Conservation (phyloP, 768 basidiomycete genomes). For the Mycena maculata region DNA sequence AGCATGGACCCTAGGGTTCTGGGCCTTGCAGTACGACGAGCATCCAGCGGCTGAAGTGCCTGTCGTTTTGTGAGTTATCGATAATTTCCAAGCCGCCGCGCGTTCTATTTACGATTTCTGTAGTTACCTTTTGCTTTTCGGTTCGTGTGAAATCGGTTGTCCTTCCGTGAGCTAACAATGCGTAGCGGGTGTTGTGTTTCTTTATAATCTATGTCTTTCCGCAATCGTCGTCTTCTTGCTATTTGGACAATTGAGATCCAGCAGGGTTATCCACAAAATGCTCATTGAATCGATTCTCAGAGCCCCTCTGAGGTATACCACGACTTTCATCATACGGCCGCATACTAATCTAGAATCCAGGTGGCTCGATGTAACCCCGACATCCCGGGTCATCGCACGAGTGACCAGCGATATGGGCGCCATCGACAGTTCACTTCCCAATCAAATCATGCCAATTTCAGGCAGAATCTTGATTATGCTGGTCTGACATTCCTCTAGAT, state of each 20-base stretch:
- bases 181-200: slow-evolving; percentile 1
- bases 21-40: slow-evolving; percentile 34
- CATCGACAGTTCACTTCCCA: neutral
- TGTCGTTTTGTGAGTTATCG: too few species aligned
- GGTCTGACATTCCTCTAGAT: slow-evolving; percentile 35
- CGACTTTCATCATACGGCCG: too few species aligned
- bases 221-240: slow-evolving; percentile 21
- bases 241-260: slow-evolving; percentile 31
- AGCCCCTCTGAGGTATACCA: slow-evolving; percentile 60
- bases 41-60: too few species aligned
- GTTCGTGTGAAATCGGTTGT: too few species aligned
- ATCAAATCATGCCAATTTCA: neutral
- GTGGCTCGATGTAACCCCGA: slow-evolving; percentile 40
- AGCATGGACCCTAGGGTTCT: slow-evolving; percentile 42
- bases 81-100: too few species aligned
- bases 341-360: too few species aligned
- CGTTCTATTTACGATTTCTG: neutral
- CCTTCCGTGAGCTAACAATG: neutral
- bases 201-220: neutral
- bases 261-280: slow-evolving; percentile 16
- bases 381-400: slow-evolving; percentile 55
- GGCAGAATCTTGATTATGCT: slow-evolving; percentile 48
- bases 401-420: slow-evolving; percentile 59
- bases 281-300: slow-evolving; percentile 46
- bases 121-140: slow-evolving; percentile 33